Base-by-base conservation (phyloP, 1,139 yeast genomes). In the Nakaseomyces bracarensis region DNA sequence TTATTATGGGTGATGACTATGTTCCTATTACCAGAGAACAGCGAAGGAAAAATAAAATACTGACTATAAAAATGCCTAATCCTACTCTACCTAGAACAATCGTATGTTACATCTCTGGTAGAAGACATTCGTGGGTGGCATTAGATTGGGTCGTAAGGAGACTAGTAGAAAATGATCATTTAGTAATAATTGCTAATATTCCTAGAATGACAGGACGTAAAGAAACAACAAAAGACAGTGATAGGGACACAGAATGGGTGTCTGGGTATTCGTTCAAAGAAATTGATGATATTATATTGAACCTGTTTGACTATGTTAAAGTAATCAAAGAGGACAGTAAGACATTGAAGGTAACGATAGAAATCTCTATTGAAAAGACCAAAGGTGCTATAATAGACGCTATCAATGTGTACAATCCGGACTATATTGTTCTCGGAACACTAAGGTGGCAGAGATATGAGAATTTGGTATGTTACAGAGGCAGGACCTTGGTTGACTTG, bases 41-140 rank as follows among this genome's bases (percentile, higher is more conserved):
- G 36, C 47, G 57, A 29, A 44, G 58, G 25, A 51, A 45, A 23
- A 50, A 49, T 31, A 49, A 47, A 29, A 48, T 60, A 2, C 41
- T 58, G 23, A 46, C 47, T 16, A 48, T 54, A 26, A 53, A 46
- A 21, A 48, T 54, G 4, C 61, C 59, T n/a, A 50, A 46, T 21
- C 54, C 57, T 15, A 55, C 49, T 49, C 49, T 54, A 71, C 83
- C 16, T 31, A 64, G 87, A 53, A 71, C 72, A 1, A 68, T 82
- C 6, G 57, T 82, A 54, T 79, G 81, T 20, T 81, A 80, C 55
- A 67, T 82, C 10, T 71, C 78, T 46, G 91, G 85, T 1, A 66
- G 89, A 46, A 70, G 68, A 39, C 87, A 81, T 61, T 79, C 91
- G 0, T 82, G 91, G 91, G 84, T 80, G 4, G 79, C 85, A 0